Evolutionary conservation across 2,329 filamentous ascomycete genomes (phyloP).

Genomic region (Xylariaceae sp.): DNA sequence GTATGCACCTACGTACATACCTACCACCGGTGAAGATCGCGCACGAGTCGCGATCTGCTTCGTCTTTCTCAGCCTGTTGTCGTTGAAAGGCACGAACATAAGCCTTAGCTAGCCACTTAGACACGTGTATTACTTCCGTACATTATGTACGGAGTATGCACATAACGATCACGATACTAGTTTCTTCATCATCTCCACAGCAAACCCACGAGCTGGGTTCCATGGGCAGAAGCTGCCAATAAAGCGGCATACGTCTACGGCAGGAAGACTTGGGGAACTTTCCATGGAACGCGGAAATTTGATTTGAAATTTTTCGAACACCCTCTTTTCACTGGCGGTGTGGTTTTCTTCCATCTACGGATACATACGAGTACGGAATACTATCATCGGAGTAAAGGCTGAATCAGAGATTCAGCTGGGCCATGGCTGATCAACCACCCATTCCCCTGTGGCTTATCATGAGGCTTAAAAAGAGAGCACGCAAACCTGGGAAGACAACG

Average conservation of each 20-base stretch:
- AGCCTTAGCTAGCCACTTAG: not conserved
- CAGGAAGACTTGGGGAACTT: not conserved
- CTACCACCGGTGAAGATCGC: not conserved
- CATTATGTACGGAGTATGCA: not conserved
- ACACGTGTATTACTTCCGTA: not conserved
- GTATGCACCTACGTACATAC: not conserved
- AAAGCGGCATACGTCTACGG: not conserved
- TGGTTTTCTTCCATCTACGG: not conserved
- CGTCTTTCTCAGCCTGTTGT: no score
- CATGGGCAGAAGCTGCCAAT: not conserved
- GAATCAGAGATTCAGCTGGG: not conserved
- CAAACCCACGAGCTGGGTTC: not conserved
- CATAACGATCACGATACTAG: not conserved
- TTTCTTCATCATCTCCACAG: not conserved
- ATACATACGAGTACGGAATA: no score
- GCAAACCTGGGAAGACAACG: not conserved
- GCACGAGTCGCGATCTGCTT: not conserved
- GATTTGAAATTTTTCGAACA: not conserved
- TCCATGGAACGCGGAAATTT: not conserved
- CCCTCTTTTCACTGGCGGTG: not conserved
- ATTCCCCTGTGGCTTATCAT: not conserved
- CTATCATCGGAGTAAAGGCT: no score
- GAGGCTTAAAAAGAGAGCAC: not conserved
- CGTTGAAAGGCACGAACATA: not conserved
- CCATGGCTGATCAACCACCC: not conserved